phyloP scores from a whole-genome alignment of 2,329 filamentous ascomycete species.

The Paraconiothyrium sp. region DNA sequence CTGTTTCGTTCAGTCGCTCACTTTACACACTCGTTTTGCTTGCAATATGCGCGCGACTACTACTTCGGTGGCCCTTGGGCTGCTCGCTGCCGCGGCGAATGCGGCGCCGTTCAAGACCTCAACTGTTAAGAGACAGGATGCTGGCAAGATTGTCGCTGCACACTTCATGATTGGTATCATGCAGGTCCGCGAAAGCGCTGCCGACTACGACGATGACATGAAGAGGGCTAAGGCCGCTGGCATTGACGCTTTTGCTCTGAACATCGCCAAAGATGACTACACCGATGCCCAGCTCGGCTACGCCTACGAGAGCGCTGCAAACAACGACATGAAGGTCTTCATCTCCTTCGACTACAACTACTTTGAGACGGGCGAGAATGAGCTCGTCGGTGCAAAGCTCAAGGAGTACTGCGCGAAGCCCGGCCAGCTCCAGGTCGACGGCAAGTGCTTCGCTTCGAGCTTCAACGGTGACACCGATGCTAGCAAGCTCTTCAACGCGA shows the following conservation, averaged over 20 bases:
- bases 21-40: constrained; percentile 10
- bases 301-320: constrained; percentile 37
- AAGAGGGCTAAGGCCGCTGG: constrained; percentile 38
- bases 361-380: constrained; percentile 25
- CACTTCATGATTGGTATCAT: constrained; percentile 45
- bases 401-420: constrained; percentile 30
- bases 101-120: constrained; percentile 25
- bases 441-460: constrained; percentile 40
- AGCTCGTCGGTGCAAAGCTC: constrained; percentile 29
- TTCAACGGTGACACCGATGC: constrained; percentile 37
- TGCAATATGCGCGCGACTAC: constrained; percentile 23
- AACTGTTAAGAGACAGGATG: constrained; percentile 22
- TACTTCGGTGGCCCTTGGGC: constrained; percentile 27
- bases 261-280: constrained; percentile 37
- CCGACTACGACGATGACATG: constrained; percentile 41
- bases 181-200: constrained; percentile 28
- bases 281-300: constrained; percentile 33
- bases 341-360: constrained; percentile 40
- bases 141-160: constrained; percentile 32
- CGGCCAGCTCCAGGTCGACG: constrained; percentile 36
- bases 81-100: constrained; percentile 26
- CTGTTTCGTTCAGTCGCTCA: constrained; percentile 17
- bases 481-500: constrained; percentile 16
- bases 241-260: constrained; percentile 46
- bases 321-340: constrained; percentile 39